These are phyloP conservation scores for Pleurostoma richardsiae DNA, from an alignment of 2,329 filamentous ascomycete genomes.

Conservation along the genomic window DNA sequence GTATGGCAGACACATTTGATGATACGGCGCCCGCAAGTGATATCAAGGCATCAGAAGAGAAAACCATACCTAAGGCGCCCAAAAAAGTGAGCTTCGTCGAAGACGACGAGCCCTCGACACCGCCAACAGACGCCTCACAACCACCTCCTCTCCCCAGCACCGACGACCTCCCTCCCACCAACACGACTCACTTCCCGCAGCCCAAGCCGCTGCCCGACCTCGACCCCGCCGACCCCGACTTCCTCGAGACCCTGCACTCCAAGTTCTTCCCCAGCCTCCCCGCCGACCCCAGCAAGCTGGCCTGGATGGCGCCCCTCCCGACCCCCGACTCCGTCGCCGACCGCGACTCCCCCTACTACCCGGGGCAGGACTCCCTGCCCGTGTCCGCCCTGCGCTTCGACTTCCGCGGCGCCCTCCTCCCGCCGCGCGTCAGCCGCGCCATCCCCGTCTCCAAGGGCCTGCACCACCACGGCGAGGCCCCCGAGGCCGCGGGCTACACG, in stretches of 20 bases:
- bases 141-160: slow-evolving; percentile 14
- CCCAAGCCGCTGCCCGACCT: slow-evolving; percentile 59
- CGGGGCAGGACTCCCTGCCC: slow-evolving; percentile 65
- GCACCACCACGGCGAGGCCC: slow-evolving; percentile 90
- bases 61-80: slow-evolving; percentile 12
- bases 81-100: slow-evolving; percentile 33
- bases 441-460: slow-evolving; percentile 76
- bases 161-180: slow-evolving; percentile 24
- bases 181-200: slow-evolving; percentile 58
- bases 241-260: slow-evolving; percentile 76
- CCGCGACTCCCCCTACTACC: slow-evolving; percentile 74
- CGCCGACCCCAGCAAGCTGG: slow-evolving; percentile 73
- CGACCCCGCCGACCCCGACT: slow-evolving; percentile 76
- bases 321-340: slow-evolving; percentile 57
- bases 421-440: slow-evolving; percentile 67
- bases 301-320: slow-evolving; percentile 75
- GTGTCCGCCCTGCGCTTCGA: slow-evolving; percentile 81
- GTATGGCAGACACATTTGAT: slow-evolving; percentile 4
- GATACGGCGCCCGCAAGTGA: slow-evolving; percentile 16
- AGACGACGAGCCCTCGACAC: slow-evolving; percentile 33
- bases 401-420: slow-evolving; percentile 74
- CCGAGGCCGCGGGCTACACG: slow-evolving; percentile 92
- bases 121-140: slow-evolving; percentile 24
- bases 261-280: slow-evolving; percentile 93
- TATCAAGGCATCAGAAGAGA: slow-evolving; percentile 15